Evolutionary conservation across 2,329 filamentous ascomycete genomes (phyloP).

Genomic region (Talaromyces sp.): DNA sequence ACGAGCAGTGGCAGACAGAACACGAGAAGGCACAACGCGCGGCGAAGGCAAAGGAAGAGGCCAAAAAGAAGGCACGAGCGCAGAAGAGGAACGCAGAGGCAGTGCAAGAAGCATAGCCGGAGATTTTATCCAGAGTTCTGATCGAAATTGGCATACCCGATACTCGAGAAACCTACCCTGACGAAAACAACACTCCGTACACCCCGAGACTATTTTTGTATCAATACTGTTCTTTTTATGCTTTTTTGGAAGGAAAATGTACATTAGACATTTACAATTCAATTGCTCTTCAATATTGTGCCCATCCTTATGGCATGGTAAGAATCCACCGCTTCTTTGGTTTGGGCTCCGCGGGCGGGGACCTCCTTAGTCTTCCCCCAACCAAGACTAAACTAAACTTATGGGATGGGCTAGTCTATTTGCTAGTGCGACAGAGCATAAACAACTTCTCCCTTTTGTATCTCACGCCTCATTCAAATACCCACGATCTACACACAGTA

Average conservation of each 20-base stretch:
- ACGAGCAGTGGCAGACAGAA: slow-evolving; percentile 26
- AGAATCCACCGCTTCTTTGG: slow-evolving; percentile 13
- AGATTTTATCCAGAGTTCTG: background rate
- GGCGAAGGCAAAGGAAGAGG: slow-evolving; percentile 1
- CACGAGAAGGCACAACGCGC: background rate
- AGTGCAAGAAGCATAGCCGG: background rate
- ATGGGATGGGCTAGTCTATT: background rate
- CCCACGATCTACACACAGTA: slow-evolving; percentile 14
- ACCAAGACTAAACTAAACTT: background rate
- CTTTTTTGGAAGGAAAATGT: background rate
- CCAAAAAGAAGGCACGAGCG: background rate
- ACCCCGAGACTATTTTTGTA: background rate
- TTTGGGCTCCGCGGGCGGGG: slow-evolving; percentile 7
- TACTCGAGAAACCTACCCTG: background rate
- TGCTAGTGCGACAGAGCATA: slow-evolving; percentile 7
- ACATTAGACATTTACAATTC: slow-evolving; percentile 7
- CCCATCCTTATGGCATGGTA: background rate
- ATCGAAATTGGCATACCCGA: background rate
- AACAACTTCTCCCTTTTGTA: slow-evolving; percentile 19
- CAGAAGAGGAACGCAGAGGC: background rate
- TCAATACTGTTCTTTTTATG: background rate
- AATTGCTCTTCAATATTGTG: background rate
- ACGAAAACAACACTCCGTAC: background rate
- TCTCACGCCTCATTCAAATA: slow-evolving; percentile 22
- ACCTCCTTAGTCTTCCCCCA: slow-evolving; percentile 6